A percentile compares a stretch with the other conserved stretches of the same genome.
Conservation (phyloP, 805 yeast genomes). For the Saturnispora kantuleensis region DNA sequence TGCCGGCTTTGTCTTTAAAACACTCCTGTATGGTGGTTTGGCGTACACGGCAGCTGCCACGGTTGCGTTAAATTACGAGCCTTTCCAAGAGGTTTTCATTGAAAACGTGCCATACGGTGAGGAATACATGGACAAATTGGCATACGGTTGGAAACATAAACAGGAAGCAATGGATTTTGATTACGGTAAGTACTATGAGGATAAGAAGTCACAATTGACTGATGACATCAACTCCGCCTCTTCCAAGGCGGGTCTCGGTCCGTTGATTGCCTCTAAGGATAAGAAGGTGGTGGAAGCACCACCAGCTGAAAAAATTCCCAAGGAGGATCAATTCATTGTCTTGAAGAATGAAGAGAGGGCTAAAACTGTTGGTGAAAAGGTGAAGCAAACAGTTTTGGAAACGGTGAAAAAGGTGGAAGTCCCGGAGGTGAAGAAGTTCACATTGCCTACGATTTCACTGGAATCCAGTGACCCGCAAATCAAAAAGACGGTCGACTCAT, state of each 20-base stretch:
- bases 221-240: slow-evolving; percentile 8
- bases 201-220: slow-evolving; percentile 4
- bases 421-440: not conserved
- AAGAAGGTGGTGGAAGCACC: slow-evolving; percentile 32
- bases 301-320: slow-evolving; percentile 1
- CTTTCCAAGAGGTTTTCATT: slow-evolving; percentile 51
- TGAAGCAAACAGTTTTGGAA: not conserved
- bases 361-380: not conserved
- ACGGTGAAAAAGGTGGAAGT: not conserved
- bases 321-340: slow-evolving; percentile 7
- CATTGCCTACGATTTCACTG: slow-evolving; percentile 24
- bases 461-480: slow-evolving; percentile 26
- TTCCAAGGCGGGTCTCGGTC: slow-evolving; percentile 30
- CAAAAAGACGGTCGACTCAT: slow-evolving; percentile 25
- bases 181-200: slow-evolving; percentile 5
- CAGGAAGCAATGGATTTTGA: slow-evolving; percentile 17
- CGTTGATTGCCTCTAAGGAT: slow-evolving; percentile 28
- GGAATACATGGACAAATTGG: slow-evolving; percentile 39
- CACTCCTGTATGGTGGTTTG: slow-evolving; percentile 11
- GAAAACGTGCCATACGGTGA: slow-evolving; percentile 61
- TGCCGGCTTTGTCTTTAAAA: slow-evolving; percentile 1
- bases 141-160: slow-evolving; percentile 25
- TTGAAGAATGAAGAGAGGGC: not conserved
- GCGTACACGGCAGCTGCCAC: slow-evolving; percentile 54
- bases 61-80: slow-evolving; percentile 44